Evolutionary conservation across 257 asterid species (phyloP).

Genomic region (Solanum sejunctum): DNA sequence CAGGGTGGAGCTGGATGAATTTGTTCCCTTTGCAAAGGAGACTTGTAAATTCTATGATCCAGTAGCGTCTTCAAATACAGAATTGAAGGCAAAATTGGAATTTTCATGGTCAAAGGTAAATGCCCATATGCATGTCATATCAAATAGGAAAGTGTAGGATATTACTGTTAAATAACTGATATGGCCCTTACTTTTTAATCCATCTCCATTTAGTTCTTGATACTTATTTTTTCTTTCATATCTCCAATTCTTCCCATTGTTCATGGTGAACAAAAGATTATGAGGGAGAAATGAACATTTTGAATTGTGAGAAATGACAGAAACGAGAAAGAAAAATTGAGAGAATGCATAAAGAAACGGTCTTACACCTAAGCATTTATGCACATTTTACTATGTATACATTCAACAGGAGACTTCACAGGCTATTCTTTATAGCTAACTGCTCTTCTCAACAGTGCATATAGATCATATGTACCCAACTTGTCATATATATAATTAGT

Average conservation of each 20-base stretch:
- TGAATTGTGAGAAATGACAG: background rate
- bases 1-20: conserved; percentile 25
- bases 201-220: background rate
- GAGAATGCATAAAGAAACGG: background rate
- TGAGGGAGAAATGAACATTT: background rate
- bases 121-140: background rate
- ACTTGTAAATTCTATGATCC: conserved; percentile 49
- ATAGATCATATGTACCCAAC: background rate
- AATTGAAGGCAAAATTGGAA: conserved; percentile 37
- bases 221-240: background rate
- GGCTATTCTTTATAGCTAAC: background rate
- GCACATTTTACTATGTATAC: background rate
- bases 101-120: conserved; percentile 47
- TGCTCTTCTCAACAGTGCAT: background rate
- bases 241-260: background rate
- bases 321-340: background rate
- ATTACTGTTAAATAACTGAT: background rate
- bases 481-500: background rate
- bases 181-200: background rate
- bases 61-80: conserved; percentile 19
- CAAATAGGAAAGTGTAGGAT: background rate
- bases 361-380: background rate
- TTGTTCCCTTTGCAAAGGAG: conserved; percentile 24
- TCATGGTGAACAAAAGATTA: background rate
- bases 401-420: background rate